phyloP scores from a whole-genome alignment of 768 basidiomycete genomes.

The Suillus luteus region DNA sequence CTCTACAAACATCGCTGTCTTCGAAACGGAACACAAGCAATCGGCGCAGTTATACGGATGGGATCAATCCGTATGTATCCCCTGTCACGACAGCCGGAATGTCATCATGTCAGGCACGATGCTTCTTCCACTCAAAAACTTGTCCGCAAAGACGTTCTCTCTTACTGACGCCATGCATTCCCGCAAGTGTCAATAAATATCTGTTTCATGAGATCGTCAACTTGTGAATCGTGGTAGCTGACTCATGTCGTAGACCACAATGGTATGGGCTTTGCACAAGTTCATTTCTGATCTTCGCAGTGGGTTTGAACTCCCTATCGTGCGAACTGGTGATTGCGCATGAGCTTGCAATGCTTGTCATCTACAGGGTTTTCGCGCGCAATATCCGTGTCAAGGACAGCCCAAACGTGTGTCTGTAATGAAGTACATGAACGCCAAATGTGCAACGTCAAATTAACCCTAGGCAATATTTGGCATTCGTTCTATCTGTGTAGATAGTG shows the following conservation, averaged over 20 bases:
- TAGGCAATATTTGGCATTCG: no score
- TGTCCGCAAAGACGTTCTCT: conserved; percentile 59
- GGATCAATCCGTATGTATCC: conserved; percentile 10
- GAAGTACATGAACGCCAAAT: neutral
- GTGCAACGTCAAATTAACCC: no score
- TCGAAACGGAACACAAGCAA: conserved; percentile 10
- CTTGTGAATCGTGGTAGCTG: neutral
- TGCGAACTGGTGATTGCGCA: neutral
- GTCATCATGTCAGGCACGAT: conserved; percentile 73
- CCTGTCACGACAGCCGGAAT: conserved; percentile 73
- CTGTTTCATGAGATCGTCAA: conserved; percentile 3
- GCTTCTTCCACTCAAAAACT: conserved; percentile 51
- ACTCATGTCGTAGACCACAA: neutral
- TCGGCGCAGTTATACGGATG: neutral
- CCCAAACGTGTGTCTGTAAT: neutral
- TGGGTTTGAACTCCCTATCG: neutral
- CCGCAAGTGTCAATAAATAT: conserved; percentile 36
- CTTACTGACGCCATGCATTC: conserved; percentile 53
- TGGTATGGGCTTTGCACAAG: neutral
- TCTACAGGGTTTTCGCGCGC: no score
- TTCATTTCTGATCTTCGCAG: neutral
- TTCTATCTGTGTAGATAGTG: neutral
- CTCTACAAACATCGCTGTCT: neutral
- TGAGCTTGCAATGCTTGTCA: neutral
- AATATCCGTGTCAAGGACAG: neutral